Evolutionary conservation across 2,329 filamentous ascomycete species (phyloP), one percentile per base, ranked within the genome.

Genomic region (Penicillium sp.): DNA sequence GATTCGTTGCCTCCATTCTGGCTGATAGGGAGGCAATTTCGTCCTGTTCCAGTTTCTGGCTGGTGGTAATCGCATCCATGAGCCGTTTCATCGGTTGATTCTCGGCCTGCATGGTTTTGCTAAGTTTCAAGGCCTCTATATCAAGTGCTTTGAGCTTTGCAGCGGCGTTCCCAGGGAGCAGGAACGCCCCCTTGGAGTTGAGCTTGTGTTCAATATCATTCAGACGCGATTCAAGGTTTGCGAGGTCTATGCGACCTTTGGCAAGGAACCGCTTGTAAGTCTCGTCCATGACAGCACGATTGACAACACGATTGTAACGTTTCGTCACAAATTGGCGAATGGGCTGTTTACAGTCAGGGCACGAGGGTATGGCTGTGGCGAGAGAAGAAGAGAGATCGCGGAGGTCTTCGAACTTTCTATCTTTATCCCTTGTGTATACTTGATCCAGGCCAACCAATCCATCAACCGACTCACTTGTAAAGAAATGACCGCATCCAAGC

Each of bases 251-350:
- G 16, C 47, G 58, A 39, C 51, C 55, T 8, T 61, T 59, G 34
- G 46, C 27, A 33, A 59, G 31, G 45, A 59, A 54, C 31, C 56
- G 40, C 36, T 59, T 61, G 2, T 1, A 56, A 36, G 47, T 57
- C 25, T 61, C 53, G 11, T 60, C 57, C 47, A 60, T 55, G 10
- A 61, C 47, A 31, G 59, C 57, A 25, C 59, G 57, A 13, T 60
- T 59, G 39, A 61, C n/a, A 21, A 50, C 53, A 19, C 57, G 50
- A 51, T 60, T 60, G 43, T 61, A 61, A 8, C 57, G 53, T 31
- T 57, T 61, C 2, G 57, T 61, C 27, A 61, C 53, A 36, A 61
- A 61, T n/a, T 59, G 43, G 25, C 59, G 59, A 48, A 61, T 61
- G 1, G 57, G 59, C 7, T 54, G 25, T 2, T 59, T 60, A 13